These are phyloP conservation scores for Stipa capillata DNA, from an alignment of 176 grass and related monocot genomes.

Conservation along the genomic window DNA sequence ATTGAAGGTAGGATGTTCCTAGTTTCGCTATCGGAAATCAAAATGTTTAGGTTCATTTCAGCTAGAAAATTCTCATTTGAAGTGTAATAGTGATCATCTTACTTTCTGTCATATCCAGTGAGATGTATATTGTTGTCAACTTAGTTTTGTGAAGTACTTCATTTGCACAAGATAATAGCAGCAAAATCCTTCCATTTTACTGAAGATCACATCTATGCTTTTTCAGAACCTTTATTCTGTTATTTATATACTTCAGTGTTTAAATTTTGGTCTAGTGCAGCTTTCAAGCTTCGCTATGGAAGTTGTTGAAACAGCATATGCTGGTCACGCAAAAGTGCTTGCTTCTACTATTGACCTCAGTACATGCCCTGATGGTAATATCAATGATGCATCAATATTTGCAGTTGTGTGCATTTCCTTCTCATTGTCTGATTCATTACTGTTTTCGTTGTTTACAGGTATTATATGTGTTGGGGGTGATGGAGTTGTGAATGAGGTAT, in stretches of 20 bases:
- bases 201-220: not conserved
- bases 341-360: constrained; percentile 62
- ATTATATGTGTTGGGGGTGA: constrained; percentile 93
- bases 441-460: constrained; percentile 29
- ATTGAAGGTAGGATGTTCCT: constrained; percentile 45
- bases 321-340: constrained; percentile 83
- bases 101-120: constrained; percentile 4
- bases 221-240: not conserved
- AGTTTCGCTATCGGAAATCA: not conserved
- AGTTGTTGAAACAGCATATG: constrained; percentile 75
- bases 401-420: not conserved
- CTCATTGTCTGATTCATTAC: not conserved
- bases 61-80: not conserved
- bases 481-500: constrained; percentile 96
- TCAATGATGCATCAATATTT: not conserved
- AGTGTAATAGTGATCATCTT: not conserved
- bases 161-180: not conserved
- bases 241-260: constrained; percentile 34
- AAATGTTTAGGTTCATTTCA: not conserved
- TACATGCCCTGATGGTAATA: constrained; percentile 72
- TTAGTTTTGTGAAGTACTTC: not conserved
- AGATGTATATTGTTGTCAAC: not conserved
- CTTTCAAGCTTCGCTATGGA: constrained; percentile 87
- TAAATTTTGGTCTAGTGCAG: constrained; percentile 61
- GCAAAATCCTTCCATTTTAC: not conserved